Evolutionary conservation across 352 stramenopile species (phyloP), one percentile per base, ranked within the genome.

Genomic region (Pythium myriotylum): DNA sequence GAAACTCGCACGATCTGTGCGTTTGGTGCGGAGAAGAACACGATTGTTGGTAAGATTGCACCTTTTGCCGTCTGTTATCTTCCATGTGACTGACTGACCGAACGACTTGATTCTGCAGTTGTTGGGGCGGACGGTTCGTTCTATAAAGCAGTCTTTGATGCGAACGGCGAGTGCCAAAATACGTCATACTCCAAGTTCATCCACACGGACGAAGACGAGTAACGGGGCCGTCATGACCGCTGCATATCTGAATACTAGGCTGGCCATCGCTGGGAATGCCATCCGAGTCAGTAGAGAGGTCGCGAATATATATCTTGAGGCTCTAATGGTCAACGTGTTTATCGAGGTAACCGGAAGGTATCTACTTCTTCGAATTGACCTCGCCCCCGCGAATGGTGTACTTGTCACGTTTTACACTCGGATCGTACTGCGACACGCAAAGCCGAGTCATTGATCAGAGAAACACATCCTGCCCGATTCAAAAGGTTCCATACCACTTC

Each of bases 11-110:
- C 86, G 39, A 95, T 98, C 48, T 97, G 91, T 67, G 91, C 93
- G 2, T 98, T 98, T 71, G 91, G 90, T 23, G 77, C 75, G 3
- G 92, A 97, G 70, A 94, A 96, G 70, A 95, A 96, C 60, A 98
- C 93, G n/a, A 96, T 95, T 58, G 79, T 95, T 58, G 86, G 86
- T 95, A 79, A 20, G 82, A 40, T 45, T 2, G 2, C 29, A 4
- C 2, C 14, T 42, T 12, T 22, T 26, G 19, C 3, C 10, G 43
- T 52, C 42, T 49, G 5, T 12, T 17, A 10, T 49, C 9, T 26
- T 14, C 16, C 10, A 29, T 26, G 4, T 33, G 42, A 29, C 6
- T 20, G 16, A n/a, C 20, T 29, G 10, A 49, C 26, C 5, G 16
- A 24, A 16, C 33, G 26, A 23, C 16, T 55, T 43, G 37, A 5